Percentiles rank a stretch among this genome's conserved stretches.
phyloP scores from a whole-genome alignment of 2,329 filamentous ascomycete species.

The Cladophialophora exuberans region DNA sequence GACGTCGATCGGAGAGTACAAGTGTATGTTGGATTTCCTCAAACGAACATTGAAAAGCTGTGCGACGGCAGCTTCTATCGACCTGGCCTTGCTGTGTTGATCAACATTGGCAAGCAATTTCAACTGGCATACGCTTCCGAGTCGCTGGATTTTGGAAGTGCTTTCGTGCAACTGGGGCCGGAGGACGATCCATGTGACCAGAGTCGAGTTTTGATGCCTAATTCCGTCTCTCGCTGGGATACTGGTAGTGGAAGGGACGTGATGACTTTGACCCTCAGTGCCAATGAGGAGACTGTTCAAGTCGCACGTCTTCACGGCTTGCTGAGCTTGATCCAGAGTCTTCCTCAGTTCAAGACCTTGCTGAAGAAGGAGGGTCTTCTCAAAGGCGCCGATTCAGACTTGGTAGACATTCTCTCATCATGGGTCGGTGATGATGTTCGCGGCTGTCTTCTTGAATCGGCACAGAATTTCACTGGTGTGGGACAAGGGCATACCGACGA shows the following conservation, averaged over 20 bases:
- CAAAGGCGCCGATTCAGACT: constrained; percentile 20
- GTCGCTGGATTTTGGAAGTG: constrained; percentile 31
- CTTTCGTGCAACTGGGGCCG: constrained; percentile 26
- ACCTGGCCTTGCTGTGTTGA: constrained; percentile 32
- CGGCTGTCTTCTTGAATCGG: constrained; percentile 26
- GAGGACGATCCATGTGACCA: constrained; percentile 30
- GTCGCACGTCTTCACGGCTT: constrained; percentile 28
- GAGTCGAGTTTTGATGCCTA: constrained; percentile 33
- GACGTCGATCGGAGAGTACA: constrained; percentile 20
- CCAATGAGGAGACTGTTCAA: constrained; percentile 33
- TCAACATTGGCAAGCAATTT: constrained; percentile 27
- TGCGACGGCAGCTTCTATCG: constrained; percentile 28
- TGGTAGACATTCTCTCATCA: constrained; percentile 22
- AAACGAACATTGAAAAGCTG: constrained; percentile 29
- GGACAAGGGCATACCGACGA: constrained; percentile 15
- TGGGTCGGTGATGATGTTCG: constrained; percentile 29
- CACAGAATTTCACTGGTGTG: constrained; percentile 22
- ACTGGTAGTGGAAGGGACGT: constrained; percentile 27
- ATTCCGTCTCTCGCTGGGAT: constrained; percentile 35
- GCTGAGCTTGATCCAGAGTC: constrained; percentile 18
- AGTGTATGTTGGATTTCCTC: constrained; percentile 31
- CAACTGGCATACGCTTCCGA: constrained; percentile 34
- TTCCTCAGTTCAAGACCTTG: constrained; percentile 27
- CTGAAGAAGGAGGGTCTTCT: constrained; percentile 22
- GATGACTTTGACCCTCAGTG: constrained; percentile 33